Percentiles rank a stretch among this genome's conserved stretches.
Conservation (phyloP, 2,329 filamentous ascomycete species). For the Pseudogymnoascus sp. region DNA sequence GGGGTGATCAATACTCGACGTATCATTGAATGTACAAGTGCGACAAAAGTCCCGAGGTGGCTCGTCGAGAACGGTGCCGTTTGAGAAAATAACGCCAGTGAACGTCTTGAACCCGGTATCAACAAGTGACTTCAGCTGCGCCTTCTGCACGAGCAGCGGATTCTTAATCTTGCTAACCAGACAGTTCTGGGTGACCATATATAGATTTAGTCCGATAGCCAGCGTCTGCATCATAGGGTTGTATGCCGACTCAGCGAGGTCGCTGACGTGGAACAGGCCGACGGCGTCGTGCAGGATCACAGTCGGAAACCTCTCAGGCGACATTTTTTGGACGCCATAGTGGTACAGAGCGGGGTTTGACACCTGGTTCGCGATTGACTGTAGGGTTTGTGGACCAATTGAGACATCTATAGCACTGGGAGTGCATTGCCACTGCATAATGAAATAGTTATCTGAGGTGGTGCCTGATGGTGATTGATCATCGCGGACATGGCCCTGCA, state of each 20-base stretch:
- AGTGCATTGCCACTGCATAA: background rate
- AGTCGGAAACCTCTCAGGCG: slow-evolving; percentile 16
- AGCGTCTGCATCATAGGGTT: background rate
- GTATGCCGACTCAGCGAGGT: background rate
- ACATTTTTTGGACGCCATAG: slow-evolving; percentile 25
- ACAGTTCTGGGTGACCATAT: slow-evolving; percentile 29
- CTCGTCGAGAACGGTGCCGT: background rate
- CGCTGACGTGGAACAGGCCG: slow-evolving; percentile 16
- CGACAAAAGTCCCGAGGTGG: background rate
- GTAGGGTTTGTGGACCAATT: slow-evolving; percentile 11
- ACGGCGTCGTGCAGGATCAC: slow-evolving; percentile 18
- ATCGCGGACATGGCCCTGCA: background rate
- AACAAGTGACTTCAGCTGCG: background rate
- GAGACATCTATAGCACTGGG: background rate
- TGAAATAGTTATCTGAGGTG: background rate
- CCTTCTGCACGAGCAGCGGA: background rate
- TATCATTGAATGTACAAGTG: background rate
- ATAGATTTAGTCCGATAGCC: slow-evolving; percentile 22
- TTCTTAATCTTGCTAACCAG: slow-evolving; percentile 19
- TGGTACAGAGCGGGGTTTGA: slow-evolving; percentile 32
- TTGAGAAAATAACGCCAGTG: background rate
- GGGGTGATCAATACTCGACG: background rate
- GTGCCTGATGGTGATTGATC: background rate
- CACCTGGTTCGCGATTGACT: slow-evolving; percentile 27
- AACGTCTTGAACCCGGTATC: background rate